Evolutionary conservation across 441 rosid species (phyloP), one percentile per base, ranked within the genome.

Genomic region (Brassica hybrid): DNA sequence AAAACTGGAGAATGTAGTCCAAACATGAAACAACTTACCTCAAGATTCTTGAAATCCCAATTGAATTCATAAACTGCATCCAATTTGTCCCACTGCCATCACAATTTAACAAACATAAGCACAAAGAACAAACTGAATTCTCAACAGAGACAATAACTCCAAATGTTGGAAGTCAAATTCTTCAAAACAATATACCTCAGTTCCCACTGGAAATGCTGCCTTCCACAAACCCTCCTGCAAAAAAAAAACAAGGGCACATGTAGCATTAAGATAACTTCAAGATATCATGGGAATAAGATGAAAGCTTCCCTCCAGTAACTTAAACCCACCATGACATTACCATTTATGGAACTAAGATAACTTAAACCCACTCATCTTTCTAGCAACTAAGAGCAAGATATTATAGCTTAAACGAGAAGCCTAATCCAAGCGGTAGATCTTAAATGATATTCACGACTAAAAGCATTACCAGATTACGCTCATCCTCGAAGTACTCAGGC

Each of bases 191-290:
- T 5, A 64, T 84, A 96, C 99, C 99, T 96, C 98, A 0, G 98
- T 96, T 56, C 99, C 99, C 73, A 94, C 98, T 14, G 98, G 98
- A 78, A 92, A 92, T 14, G 86, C 91, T 45, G 76, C 86, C 85
- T 85, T 92, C 99, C 99, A 96, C 32, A 94, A 78, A 80, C 89
- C 99, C 80, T 96, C 98, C 99, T 96, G 82, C 34, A 76, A 88
- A 5, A 21, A 69, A 36, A 72, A 69, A 72, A 36, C 41, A 17
- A 79, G 3, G n/a, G 32, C 16, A 41, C 25, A 71, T 74, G 27
- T 7, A 62, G 16, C 61, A n/a, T 7, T 18, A 58, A 4, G 32
- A 27, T 3, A 27, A 27, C 9, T 14, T 60, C 6, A 58, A 45
- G 8, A 21, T 6, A 38, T 10, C 6, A 7, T 45, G 18, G 9